Evolutionary conservation across 495 filamentous ascomycete species (phyloP), one percentile per base, ranked within the genome.

Genomic region (Penicillium samsonianum): DNA sequence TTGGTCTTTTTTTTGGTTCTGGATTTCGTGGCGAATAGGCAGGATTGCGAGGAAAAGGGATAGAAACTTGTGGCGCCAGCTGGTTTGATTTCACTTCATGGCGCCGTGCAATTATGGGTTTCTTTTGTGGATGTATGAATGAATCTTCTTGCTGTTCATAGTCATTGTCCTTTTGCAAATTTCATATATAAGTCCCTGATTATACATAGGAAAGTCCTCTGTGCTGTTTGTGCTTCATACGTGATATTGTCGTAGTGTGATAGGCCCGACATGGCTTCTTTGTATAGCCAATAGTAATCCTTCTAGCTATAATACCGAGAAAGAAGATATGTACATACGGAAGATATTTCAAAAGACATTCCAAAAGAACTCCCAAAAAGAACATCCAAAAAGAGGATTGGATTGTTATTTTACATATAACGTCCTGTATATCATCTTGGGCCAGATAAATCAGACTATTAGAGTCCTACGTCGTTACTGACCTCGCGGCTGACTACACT

Each of bases 41-140:
- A 22, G 53, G 43, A 28, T 45, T 53, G 38, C 26, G 40, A 30
- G 25, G 53, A 20, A 55, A 55, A 55, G 30, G 41, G 26, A 47
- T 46, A 55, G 42, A 55, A 47, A 47, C 10, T 30, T 28, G 19
- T 55, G 53, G 53, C 53, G 42, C 53, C 44, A 55, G 53, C 53
- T 38, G 42, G 53, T 47, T 38, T 38, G 35, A 20, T 40, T 46
- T 44, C 16, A 35, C 19, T 52, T 28, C 17, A 43, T 31, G 50
- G 37, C 31, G 38, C 50, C 38, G 35, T 53, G 30, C 22, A 23
- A 11, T 53, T 33, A 16, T 53, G 38, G 50, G 26, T 16, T 40
- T 40, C 25, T 48, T 30, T 30, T 33, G 10, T 28, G 16, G 11
- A 33, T 52, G 49, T 42, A 43, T 40, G 25, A 53, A 53, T 50